Base-by-base conservation (phyloP, 2,329 filamentous ascomycete genomes). In the Chaetomium sp. region DNA sequence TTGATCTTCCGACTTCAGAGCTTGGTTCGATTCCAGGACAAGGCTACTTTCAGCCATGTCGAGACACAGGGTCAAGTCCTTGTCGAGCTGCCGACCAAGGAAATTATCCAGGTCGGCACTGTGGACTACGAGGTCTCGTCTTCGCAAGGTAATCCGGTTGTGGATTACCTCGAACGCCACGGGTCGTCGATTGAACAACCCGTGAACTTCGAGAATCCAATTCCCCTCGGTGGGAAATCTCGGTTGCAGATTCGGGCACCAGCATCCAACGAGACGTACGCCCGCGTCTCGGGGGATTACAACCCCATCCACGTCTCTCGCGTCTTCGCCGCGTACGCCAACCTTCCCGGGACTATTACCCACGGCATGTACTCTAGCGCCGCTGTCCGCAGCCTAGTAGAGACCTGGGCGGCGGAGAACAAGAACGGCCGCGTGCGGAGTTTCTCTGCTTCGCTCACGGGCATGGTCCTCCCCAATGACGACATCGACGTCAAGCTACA, bases 311-410 rank as follows among this genome's bases (percentile, higher is more conserved):
- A 99, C 83, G 95, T 99, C 53, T 97, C 95, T 13, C 90, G 95
- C 63, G 92, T 97, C 62, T 99, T 99, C 80, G 91, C 95, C 35
- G 92, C 88, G 79, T 99, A 98, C 74, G 96, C 95, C 76, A 95
- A 93, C 77, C 85, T 99, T 19, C 93, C 93, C 1, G 96, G 95
- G 57, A 99, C 95, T 53, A 99, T 99, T 74, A 99, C 95, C 1
- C 95, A 99, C 76, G 95, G 95, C 76, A 99, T 99, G 95, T 99
- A 98, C 84, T 96, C 94, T 1, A 98, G 94, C 78, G 95, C 95
- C 70, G 92, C 95, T 45, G 95, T 99, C 31, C 90, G 96, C 73
- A 96, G 93, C 75, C 83, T 99, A 60, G 93, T 99, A 7, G 95
- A 99, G 83, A 99, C 93, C 0, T 99, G 95, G 95, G 95, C 96